Evolutionary conservation across 2,329 filamentous ascomycete genomes (phyloP), one percentile per base, ranked within the genome.

Genomic region (Trichoderma arundinaceum): DNA sequence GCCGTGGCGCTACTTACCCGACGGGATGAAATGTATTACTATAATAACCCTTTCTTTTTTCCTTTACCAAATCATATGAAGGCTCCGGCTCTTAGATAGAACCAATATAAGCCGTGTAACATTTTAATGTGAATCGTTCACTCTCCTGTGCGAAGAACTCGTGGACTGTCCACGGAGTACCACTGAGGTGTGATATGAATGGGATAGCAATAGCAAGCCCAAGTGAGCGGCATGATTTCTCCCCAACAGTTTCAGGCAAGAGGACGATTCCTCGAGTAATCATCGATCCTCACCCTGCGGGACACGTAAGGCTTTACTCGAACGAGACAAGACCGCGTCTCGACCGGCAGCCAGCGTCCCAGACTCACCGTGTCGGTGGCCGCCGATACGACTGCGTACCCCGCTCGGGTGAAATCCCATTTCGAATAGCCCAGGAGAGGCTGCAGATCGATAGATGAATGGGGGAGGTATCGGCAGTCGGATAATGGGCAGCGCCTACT

Each of bases 21-120:
- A 64, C 59, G 68, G 44, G 66, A 65, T 52, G 62, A 69, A 54
- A 73, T 76, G 73, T 74, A 75, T 67, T 70, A 73, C 68, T 76
- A 76, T 68, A 61, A 75, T 65, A 69, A 72, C 44, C 41, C 64
- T 9, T 71, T 63, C 52, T 44, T 44, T 2, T 22, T 35, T 35
- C n/a, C 52, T 67, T 65, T 51, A 19, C 19, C n/a, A 56, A 56
- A 67, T 35, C 56, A 66, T 62, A 35, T 41, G 64, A 56, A 64
- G 61, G 61, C 61, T 67, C 19, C 46, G 61, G 53, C 53, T 67
- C 64, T 66, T 7, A 56, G 49, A 61, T 67, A 65, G 65, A 67
- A 65, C 61, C 54, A 67, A 67, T 67, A 17, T n/a, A 65, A 60
- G 61, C 60, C 65, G 53, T 67, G 61, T 67, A 67, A 67, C 41